Conservation (phyloP, 805 yeast genomes). For the Tetrapisispora nanseiensis region DNA sequence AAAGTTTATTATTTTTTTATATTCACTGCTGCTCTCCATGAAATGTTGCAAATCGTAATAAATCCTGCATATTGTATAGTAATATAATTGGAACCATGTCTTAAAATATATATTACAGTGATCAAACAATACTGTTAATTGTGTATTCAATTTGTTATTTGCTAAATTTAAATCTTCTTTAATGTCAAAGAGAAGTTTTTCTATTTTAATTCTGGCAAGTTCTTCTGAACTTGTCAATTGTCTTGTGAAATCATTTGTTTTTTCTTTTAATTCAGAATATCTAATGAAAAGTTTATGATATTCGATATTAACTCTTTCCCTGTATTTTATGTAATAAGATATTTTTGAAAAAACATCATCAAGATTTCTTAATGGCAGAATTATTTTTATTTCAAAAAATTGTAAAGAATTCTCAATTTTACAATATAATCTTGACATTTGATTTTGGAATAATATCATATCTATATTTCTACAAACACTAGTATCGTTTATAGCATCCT, state of each 20-base stretch:
- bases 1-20: constrained; percentile 7
- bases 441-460: constrained; percentile 9
- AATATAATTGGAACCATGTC: constrained; percentile 16
- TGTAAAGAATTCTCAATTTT: constrained; percentile 12
- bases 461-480: constrained; percentile 4
- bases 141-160: constrained; percentile 10
- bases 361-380: constrained; percentile 9
- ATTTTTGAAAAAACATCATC: constrained; percentile 7
- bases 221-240: constrained; percentile 6
- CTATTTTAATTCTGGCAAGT: constrained; percentile 4
- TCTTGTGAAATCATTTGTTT: constrained; percentile 4
- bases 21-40: constrained; percentile 12
- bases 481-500: not conserved
- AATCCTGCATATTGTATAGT: constrained; percentile 14
- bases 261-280: constrained; percentile 2
- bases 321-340: not conserved
- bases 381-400: constrained; percentile 12
- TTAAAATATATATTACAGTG: constrained; percentile 8
- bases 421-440: constrained; percentile 8
- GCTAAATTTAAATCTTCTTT: constrained; percentile 11
- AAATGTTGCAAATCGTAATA: constrained; percentile 13
- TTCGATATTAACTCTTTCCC: constrained; percentile 4
- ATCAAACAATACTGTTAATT: constrained; percentile 8
- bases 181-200: not conserved
- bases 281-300: constrained; percentile 6